These are phyloP conservation scores for Tetratostichococcus sp. DNA, from an alignment of 139 green algal species.

Conservation along the genomic window DNA sequence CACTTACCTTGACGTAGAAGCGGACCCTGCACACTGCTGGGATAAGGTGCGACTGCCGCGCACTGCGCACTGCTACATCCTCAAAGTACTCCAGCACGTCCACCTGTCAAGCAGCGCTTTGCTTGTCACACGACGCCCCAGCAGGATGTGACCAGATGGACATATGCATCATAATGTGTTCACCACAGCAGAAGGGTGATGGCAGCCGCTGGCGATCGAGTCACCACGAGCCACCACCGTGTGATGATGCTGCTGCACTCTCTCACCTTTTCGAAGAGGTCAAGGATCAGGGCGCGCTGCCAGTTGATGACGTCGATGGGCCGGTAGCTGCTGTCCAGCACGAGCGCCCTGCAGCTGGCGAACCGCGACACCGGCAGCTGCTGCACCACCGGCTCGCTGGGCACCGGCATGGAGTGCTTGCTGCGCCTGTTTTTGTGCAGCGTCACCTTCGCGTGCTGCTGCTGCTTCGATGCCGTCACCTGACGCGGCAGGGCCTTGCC, in stretches of 20 bases:
- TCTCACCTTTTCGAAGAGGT: constrained; percentile 44
- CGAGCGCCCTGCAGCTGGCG: constrained; percentile 36
- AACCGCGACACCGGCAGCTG: background rate
- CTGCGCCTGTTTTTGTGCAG: background rate
- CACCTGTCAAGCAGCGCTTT: constrained; percentile 12
- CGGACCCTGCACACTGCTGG: constrained; percentile 34
- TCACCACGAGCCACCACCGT: no score
- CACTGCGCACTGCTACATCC: constrained; percentile 7
- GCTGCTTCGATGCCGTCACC: background rate
- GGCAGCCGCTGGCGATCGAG: no score
- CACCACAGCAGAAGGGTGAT: background rate
- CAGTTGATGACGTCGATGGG: constrained; percentile 56
- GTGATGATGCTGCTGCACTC: background rate
- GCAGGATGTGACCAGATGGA: background rate
- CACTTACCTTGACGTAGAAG: constrained; percentile 25
- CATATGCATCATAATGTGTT: no score
- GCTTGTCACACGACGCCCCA: no score
- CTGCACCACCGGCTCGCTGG: background rate
- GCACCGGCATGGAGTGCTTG: background rate
- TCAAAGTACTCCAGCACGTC: constrained; percentile 68
- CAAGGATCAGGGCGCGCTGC: constrained; percentile 50
- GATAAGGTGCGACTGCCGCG: constrained; percentile 18
- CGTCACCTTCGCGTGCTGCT: background rate
- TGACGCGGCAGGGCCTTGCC: background rate
- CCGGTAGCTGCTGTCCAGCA: constrained; percentile 54